A percentile compares a stretch with the other conserved stretches of the same genome.
These are phyloP conservation scores for Coelastrella sp. DNA, from an alignment of 139 green algal species.

Conservation along the genomic window DNA sequence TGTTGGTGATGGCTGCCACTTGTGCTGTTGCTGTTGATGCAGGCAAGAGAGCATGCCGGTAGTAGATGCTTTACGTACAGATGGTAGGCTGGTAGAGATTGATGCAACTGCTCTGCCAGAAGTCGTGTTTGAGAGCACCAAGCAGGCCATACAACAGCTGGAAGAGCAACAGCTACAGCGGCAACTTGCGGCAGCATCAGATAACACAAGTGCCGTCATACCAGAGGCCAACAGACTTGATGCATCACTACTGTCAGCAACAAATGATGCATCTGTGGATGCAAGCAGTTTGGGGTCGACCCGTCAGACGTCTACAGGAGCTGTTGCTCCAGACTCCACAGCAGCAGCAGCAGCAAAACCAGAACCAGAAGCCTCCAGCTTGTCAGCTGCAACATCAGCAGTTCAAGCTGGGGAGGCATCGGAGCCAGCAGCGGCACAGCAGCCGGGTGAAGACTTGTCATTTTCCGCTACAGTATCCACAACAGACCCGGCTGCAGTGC, in stretches of 20 bases:
- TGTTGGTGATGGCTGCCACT: too few species aligned
- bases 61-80: constrained; percentile 50
- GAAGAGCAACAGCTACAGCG: constrained; percentile 23
- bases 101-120: constrained; percentile 41
- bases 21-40: too few species aligned
- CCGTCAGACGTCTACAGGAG: too few species aligned
- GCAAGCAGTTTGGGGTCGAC: too few species aligned
- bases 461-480: background rate
- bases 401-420: background rate
- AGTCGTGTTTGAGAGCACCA: constrained; percentile 53
- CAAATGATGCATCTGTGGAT: background rate
- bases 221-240: background rate
- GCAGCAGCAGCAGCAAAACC: background rate
- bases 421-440: too few species aligned
- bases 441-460: too few species aligned
- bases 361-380: background rate
- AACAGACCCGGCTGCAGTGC: background rate
- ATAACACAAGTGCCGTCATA: background rate
- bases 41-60: constrained; percentile 56
- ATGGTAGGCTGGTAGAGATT: constrained; percentile 50
- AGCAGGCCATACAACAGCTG: constrained; percentile 33
- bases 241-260: background rate
- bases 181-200: background rate
- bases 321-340: background rate
- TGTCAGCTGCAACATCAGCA: background rate